Evolutionary conservation across 2,329 filamentous ascomycete genomes (phyloP).

Genomic region (Xylaria sp.): DNA sequence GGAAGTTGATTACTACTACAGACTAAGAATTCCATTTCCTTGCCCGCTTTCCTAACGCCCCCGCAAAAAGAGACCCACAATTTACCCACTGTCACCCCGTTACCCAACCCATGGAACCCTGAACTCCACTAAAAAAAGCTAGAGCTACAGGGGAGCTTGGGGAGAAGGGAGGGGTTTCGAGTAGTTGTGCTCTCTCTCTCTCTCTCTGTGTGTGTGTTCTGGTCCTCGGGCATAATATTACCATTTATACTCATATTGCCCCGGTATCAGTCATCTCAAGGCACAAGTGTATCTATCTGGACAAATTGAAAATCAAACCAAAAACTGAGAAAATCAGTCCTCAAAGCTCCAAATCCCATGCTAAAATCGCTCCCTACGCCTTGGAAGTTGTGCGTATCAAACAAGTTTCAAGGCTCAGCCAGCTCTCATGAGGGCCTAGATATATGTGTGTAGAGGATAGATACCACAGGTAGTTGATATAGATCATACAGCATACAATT

Average conservation of each 20-base stretch:
- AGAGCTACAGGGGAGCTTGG: conserved; percentile 8
- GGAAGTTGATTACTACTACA: conserved; percentile 22
- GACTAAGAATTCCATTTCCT: not conserved
- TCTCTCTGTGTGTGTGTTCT: not conserved
- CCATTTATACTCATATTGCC: no score
- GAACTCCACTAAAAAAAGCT: conserved; percentile 18
- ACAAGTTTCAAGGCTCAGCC: not conserved
- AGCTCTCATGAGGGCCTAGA: not conserved
- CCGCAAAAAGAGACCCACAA: conserved; percentile 17
- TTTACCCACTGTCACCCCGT: not conserved
- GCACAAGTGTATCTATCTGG: not conserved
- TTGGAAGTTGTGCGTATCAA: not conserved
- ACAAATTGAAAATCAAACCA: not conserved
- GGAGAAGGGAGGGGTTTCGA: conserved; percentile 1
- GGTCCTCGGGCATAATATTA: no score
- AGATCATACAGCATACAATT: conserved; percentile 61
- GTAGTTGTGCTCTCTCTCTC: no score
- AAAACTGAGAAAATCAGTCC: not conserved
- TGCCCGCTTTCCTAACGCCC: not conserved
- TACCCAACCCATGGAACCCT: conserved; percentile 3
- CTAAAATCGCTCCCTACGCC: conserved; percentile 1
- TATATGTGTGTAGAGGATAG: not conserved
- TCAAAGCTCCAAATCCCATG: not conserved
- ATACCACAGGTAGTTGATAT: not conserved
- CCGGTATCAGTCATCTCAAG: not conserved